phyloP scores from a whole-genome alignment of 1,284 basidiomycete species.

The Golubevia sp. region DNA sequence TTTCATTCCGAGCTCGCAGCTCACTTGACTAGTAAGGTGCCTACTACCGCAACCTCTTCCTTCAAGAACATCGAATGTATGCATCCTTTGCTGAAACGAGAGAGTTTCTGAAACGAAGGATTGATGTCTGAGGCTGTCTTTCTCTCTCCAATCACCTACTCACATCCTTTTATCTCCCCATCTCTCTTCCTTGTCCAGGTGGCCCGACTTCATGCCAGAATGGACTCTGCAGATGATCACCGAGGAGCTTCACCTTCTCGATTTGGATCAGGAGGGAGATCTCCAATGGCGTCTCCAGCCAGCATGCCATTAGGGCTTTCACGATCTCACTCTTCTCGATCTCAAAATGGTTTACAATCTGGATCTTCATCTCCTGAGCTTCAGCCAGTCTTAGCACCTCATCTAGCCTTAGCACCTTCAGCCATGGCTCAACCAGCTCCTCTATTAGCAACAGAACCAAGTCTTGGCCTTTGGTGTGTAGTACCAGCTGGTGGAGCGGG shows the following conservation, averaged over 20 bases:
- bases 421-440: conserved; percentile 30
- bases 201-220: conserved; percentile 32
- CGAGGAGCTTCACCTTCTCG: neutral
- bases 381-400: conserved; percentile 6
- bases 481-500: conserved; percentile 57
- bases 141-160: too few relatives aligned
- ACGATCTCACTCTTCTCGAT: too few relatives aligned
- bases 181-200: conserved; percentile 14
- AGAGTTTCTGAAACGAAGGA: too few relatives aligned
- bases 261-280: neutral
- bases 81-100: too few relatives aligned
- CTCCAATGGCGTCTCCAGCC: conserved; percentile 7
- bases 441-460: conserved; percentile 41
- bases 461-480: conserved; percentile 53
- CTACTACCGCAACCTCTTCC: too few relatives aligned
- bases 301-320: too few relatives aligned
- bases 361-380: neutral
- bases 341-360: too few relatives aligned
- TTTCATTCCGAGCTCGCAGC: too few relatives aligned
- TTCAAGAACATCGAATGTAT: too few relatives aligned
- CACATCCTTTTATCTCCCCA: neutral
- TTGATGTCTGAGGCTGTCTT: too few relatives aligned
- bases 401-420: conserved; percentile 13
- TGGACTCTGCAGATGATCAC: conserved; percentile 34
- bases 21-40: too few relatives aligned